These are phyloP conservation scores for Epicoccum nigrum DNA, from an alignment of 2,329 filamentous ascomycete species.

Conservation along the genomic window DNA sequence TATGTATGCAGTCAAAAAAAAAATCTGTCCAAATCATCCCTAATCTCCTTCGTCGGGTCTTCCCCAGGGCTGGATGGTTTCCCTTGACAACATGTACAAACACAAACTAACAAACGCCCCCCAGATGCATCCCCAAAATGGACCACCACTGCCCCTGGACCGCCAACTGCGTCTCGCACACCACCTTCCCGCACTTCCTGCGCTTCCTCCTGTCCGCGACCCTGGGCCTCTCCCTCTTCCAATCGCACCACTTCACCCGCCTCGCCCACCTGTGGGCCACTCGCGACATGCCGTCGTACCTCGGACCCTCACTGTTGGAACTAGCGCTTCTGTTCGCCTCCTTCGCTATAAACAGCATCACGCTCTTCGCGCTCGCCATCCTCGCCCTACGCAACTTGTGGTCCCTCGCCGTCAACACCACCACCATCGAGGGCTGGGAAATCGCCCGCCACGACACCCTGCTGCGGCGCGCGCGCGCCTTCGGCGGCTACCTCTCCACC, in stretches of 20 bases:
- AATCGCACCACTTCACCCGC: conserved; percentile 65
- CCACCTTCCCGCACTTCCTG: conserved; percentile 81
- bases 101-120: background rate
- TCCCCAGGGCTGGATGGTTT: too few species aligned
- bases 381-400: conserved; percentile 66
- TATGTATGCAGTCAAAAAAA: conserved; percentile 20
- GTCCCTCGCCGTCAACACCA: conserved; percentile 71
- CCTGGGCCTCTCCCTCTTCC: conserved; percentile 65
- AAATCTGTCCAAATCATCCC: too few species aligned
- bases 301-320: conserved; percentile 68
- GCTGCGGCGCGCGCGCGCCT: conserved; percentile 52
- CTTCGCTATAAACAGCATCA: conserved; percentile 62
- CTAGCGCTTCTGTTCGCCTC: conserved; percentile 68
- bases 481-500: conserved; percentile 63
- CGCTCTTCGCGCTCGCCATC: conserved; percentile 67
- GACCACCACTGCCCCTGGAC: conserved; percentile 91
- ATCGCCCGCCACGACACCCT: conserved; percentile 56
- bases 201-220: conserved; percentile 77
- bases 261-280: conserved; percentile 66
- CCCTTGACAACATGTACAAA: background rate
- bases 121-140: conserved; percentile 77
- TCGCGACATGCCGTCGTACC: conserved; percentile 70
- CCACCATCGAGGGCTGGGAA: conserved; percentile 82
- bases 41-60: too few species aligned
- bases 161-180: conserved; percentile 79